Conservation (phyloP, 2,329 filamentous ascomycete genomes). For the Fusarium incarnatum region DNA sequence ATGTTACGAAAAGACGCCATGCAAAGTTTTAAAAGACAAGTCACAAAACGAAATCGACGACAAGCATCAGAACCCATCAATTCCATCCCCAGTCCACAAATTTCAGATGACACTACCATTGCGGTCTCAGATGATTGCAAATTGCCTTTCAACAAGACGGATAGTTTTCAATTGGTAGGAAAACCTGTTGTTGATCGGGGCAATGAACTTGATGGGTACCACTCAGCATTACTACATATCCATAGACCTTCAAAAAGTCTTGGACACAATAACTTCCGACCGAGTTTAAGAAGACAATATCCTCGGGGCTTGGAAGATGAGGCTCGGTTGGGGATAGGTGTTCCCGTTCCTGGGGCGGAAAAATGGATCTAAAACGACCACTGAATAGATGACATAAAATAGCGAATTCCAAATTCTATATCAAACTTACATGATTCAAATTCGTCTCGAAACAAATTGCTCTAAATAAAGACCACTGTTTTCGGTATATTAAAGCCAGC, state of each 20-base stretch:
- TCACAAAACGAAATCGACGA: background rate
- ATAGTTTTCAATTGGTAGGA: background rate
- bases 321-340: background rate
- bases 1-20: background rate
- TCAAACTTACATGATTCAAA: background rate
- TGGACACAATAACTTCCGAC: background rate
- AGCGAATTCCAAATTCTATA: background rate
- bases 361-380: too few relatives aligned
- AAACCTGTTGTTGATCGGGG: background rate
- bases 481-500: background rate
- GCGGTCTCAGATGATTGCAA: background rate
- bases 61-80: background rate
- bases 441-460: background rate
- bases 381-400: background rate
- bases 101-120: background rate
- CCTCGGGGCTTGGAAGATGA: slow-evolving; percentile 3
- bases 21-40: background rate
- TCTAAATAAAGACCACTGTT: background rate
- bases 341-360: too few relatives aligned
- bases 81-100: background rate
- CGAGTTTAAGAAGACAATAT: background rate
- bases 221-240: slow-evolving; percentile 1
- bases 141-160: background rate
- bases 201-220: slow-evolving; percentile 2
- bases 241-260: background rate